Evolutionary conservation across 1,284 basidiomycete species (phyloP).

Genomic region (Pulchroboletus neoregius): DNA sequence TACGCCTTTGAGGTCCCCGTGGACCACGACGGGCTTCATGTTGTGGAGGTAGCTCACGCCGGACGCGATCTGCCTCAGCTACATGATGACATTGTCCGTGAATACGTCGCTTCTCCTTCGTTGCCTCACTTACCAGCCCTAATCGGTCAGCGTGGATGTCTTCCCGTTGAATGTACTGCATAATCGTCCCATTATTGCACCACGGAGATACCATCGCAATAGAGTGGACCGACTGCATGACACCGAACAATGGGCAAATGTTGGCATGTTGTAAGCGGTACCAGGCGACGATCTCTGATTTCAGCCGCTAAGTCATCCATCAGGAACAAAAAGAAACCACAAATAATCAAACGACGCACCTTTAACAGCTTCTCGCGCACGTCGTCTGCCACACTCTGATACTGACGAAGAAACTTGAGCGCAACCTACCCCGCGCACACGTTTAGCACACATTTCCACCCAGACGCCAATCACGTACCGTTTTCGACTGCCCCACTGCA

Average conservation of each 20-base stretch:
- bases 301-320: slow-evolving; percentile 40
- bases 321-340: background rate
- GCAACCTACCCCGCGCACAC: slow-evolving; percentile 40
- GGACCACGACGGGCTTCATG: slow-evolving; percentile 48
- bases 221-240: slow-evolving; percentile 44
- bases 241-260: slow-evolving; percentile 48
- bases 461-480: slow-evolving; percentile 28
- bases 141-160: slow-evolving; percentile 41
- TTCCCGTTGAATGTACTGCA: slow-evolving; percentile 40
- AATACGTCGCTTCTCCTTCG: background rate
- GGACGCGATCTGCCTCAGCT: slow-evolving; percentile 51
- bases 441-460: background rate
- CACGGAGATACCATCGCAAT: slow-evolving; percentile 60
- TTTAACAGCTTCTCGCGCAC: slow-evolving; percentile 50
- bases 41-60: slow-evolving; percentile 52
- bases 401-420: slow-evolving; percentile 52
- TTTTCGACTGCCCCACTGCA: slow-evolving; percentile 36
- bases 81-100: background rate
- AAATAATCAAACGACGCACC: slow-evolving; percentile 30
- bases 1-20: slow-evolving; percentile 58
- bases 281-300: slow-evolving; percentile 52
- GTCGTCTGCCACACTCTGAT: slow-evolving; percentile 41
- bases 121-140: slow-evolving; percentile 38
- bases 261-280: slow-evolving; percentile 50
- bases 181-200: slow-evolving; percentile 55